Percentiles rank a stretch among this genome's conserved stretches.
Evolutionary conservation across 176 grass and related monocot genomes (phyloP).

Genomic region (Rhynchospora pubera): DNA sequence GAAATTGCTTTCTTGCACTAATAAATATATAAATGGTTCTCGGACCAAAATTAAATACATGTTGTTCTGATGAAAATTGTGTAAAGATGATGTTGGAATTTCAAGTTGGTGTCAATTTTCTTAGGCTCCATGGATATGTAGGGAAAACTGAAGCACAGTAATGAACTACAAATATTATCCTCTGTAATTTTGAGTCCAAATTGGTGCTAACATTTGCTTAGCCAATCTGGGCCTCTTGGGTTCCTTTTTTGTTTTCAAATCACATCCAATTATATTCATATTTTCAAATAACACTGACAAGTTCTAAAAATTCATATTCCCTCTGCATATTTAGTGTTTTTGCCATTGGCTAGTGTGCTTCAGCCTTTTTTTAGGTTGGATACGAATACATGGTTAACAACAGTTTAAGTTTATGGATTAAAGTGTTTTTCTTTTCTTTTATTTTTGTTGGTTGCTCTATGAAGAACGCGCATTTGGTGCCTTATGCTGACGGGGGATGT

Average conservation of each 20-base stretch:
- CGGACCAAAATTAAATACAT: background rate
- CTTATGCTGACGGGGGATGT: conserved; percentile 24
- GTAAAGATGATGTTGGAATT: background rate
- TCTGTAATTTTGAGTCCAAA: background rate
- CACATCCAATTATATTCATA: background rate
- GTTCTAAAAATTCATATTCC: background rate
- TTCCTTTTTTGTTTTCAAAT: background rate
- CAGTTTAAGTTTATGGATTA: background rate
- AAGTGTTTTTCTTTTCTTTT: background rate
- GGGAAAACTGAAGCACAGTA: background rate
- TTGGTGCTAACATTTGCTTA: background rate
- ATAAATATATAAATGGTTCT: background rate
- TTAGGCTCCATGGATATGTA: background rate
- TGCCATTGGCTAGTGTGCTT: background rate
- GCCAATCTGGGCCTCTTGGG: background rate
- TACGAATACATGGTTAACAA: background rate
- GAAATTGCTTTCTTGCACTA: background rate
- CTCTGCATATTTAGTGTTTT: background rate
- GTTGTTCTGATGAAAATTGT: background rate
- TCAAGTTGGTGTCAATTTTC: background rate
- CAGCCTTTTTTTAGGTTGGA: background rate
- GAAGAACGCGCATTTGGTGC: conserved; percentile 34
- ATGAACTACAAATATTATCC: background rate
- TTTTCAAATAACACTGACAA: background rate
- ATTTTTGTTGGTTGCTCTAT: background rate